A percentile compares a stretch with the other conserved stretches of the same genome.
These are phyloP conservation scores for Dianthus caryophyllus DNA, from an alignment of 148 eudicot species.

Conservation along the genomic window DNA sequence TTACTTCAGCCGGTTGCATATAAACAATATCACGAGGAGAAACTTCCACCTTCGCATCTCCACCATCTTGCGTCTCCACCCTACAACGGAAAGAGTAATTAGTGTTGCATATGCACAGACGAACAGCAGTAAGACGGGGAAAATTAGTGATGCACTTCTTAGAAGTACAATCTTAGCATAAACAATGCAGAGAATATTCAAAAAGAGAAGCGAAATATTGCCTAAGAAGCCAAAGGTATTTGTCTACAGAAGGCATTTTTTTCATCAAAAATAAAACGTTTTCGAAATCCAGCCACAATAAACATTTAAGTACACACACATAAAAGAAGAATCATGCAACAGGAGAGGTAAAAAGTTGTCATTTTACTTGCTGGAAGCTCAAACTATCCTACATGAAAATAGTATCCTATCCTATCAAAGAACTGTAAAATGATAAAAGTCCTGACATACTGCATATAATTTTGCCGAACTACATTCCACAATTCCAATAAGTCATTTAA, in stretches of 20 bases:
- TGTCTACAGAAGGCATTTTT: too few species aligned
- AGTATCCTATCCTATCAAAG: not conserved
- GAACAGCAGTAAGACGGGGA: not conserved
- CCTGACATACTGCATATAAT: not conserved
- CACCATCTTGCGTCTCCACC: constrained; percentile 99
- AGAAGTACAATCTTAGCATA: not conserved
- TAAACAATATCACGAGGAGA: constrained; percentile 94
- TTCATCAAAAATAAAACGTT: too few species aligned
- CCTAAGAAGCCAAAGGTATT: too few species aligned
- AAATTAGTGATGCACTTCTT: not conserved
- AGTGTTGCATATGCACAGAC: not conserved
- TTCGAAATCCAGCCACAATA: too few species aligned
- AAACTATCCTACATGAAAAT: not conserved
- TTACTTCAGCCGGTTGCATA: constrained; percentile 74
- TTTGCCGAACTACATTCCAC: not conserved
- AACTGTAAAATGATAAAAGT: not conserved
- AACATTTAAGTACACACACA: not conserved
- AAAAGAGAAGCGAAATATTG: too few species aligned
- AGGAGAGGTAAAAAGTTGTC: not conserved
- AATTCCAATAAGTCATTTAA: not conserved
- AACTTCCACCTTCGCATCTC: constrained; percentile 92
- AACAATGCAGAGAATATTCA: too few species aligned
- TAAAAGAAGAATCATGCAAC: constrained; percentile 1
- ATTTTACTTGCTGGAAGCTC: not conserved
- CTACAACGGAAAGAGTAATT: constrained; percentile 31